A percentile compares a stretch with the other conserved stretches of the same genome.
Evolutionary conservation across 192 early-diverging fungal species (phyloP).

Genomic region (Coemansia pectinata): DNA sequence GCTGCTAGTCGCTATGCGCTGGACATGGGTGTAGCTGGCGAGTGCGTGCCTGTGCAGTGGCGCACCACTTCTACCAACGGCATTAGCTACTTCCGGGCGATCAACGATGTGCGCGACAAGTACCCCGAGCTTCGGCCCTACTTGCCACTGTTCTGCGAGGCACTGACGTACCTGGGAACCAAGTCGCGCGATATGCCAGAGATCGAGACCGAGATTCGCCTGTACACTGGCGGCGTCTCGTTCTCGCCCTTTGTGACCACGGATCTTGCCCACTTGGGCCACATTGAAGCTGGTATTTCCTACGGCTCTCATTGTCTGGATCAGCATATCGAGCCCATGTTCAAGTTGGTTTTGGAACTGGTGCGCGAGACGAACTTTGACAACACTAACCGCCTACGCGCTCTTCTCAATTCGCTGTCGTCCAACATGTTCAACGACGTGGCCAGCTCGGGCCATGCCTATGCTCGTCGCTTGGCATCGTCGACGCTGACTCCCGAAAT

Average conservation of each 20-base stretch:
- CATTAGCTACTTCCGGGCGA: constrained; percentile 83
- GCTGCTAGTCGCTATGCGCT: constrained; percentile 60
- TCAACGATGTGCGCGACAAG: constrained; percentile 65
- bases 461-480: constrained; percentile 71
- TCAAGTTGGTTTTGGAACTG: constrained; percentile 70
- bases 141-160: constrained; percentile 74
- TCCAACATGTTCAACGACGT: constrained; percentile 76
- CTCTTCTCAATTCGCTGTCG: constrained; percentile 73
- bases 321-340: constrained; percentile 73
- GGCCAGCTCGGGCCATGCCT: constrained; percentile 79
- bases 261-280: constrained; percentile 63
- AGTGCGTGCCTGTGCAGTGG: constrained; percentile 68
- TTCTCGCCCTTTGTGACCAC: constrained; percentile 67
- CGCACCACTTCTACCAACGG: constrained; percentile 84
- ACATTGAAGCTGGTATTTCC: constrained; percentile 66
- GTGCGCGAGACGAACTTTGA: constrained; percentile 71
- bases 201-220: constrained; percentile 84
- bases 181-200: constrained; percentile 66
- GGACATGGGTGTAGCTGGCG: constrained; percentile 48
- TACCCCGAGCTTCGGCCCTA: constrained; percentile 69
- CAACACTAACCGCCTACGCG: constrained; percentile 69
- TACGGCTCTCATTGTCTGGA: constrained; percentile 70
- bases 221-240: constrained; percentile 84
- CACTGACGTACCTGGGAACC: constrained; percentile 69
- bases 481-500: constrained; percentile 63